A percentile compares a stretch with the other conserved stretches of the same genome.
phyloP scores from a whole-genome alignment of 2,329 filamentous ascomycete genomes.

The Talaromyces verruculosus region DNA sequence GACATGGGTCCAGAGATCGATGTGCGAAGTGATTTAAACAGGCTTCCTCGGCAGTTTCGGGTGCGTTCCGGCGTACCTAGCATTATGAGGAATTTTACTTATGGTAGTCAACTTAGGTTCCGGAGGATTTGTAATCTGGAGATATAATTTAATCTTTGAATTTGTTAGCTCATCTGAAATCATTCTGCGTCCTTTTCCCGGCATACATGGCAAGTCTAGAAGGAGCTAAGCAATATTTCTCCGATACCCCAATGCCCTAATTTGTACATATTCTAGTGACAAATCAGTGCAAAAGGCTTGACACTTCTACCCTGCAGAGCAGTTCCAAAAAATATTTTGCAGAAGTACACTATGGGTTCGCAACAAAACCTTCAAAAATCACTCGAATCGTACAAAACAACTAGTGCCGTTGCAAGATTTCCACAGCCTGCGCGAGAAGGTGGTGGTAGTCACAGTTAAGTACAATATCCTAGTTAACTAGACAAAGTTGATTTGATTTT shows the following conservation, averaged over 20 bases:
- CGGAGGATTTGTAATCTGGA: background rate
- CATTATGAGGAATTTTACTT: background rate
- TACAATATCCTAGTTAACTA: background rate
- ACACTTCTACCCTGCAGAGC: background rate
- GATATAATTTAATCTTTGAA: background rate
- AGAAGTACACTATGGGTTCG: background rate
- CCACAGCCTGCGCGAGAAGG: background rate
- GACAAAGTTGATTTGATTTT: background rate
- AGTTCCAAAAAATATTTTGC: background rate
- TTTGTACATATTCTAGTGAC: background rate
- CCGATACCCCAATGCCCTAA: no score
- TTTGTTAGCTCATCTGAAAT: background rate
- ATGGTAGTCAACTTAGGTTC: background rate
- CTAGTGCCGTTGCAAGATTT: background rate
- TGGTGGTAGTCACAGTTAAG: background rate
- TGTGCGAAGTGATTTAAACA: background rate
- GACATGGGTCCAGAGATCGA: background rate
- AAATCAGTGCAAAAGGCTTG: background rate
- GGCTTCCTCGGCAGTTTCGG: background rate
- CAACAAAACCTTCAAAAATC: background rate
- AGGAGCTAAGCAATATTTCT: background rate
- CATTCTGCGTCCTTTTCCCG: background rate
- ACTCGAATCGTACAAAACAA: background rate
- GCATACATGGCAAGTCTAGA: background rate
- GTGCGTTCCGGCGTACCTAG: background rate